phyloP scores from a whole-genome alignment of 176 grass and related monocot species.

The Phragmites australis region DNA sequence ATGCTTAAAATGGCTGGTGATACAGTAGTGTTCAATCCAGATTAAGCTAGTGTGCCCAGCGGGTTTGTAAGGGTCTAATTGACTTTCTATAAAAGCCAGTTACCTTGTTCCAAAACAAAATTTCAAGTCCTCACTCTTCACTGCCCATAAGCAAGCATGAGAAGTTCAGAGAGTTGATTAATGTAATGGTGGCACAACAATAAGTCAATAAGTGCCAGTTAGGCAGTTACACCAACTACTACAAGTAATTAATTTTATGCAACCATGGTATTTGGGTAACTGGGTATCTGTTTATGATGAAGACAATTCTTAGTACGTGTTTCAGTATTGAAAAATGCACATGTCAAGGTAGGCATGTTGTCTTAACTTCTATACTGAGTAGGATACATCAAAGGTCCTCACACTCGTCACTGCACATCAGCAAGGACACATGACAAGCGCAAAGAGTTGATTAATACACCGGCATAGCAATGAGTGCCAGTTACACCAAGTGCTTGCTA shows the following conservation, averaged over 20 bases:
- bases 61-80: too few relatives aligned
- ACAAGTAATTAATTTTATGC: neutral
- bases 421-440: neutral
- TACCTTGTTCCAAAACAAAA: too few relatives aligned
- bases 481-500: neutral
- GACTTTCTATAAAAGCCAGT: too few relatives aligned
- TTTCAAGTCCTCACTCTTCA: neutral
- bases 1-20: too few relatives aligned
- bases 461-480: neutral
- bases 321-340: neutral
- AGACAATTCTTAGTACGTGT: neutral
- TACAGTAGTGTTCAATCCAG: too few relatives aligned
- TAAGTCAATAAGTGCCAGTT: neutral
- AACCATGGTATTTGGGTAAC: neutral
- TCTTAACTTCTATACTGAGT: neutral
- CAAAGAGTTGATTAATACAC: neutral
- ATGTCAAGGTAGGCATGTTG: neutral
- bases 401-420: neutral
- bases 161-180: neutral
- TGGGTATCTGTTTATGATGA: neutral
- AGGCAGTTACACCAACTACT: slow-evolving; percentile 9
- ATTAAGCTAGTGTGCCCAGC: too few relatives aligned
- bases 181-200: slow-evolving; percentile 13
- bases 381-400: neutral
- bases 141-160: neutral